Percentiles rank a stretch among this genome's conserved stretches.
Evolutionary conservation across 1,284 basidiomycete species (phyloP).

Genomic region (Lignosus rhinocerotis): DNA sequence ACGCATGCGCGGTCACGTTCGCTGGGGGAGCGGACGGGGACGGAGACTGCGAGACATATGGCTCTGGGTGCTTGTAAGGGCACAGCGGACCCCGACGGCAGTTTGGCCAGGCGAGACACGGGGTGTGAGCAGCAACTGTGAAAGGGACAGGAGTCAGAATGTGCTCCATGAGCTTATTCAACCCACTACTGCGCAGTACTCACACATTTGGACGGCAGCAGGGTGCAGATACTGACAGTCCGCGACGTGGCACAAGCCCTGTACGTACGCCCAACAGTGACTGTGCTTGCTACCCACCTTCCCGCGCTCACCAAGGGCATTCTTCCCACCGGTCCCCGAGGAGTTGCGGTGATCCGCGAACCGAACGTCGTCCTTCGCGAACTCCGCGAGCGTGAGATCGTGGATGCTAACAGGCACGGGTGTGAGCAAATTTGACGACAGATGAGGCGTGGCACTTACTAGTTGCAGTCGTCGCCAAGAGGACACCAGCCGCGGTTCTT

Average conservation of each 20-base stretch:
- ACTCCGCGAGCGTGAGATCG: slow-evolving; percentile 32
- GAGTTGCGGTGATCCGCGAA: slow-evolving; percentile 10
- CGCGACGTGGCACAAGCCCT: slow-evolving; percentile 36
- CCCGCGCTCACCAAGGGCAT: slow-evolving; percentile 9
- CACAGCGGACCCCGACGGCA: slow-evolving; percentile 32
- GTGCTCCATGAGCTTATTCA: neutral
- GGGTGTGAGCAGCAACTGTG: slow-evolving; percentile 35
- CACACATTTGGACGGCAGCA: slow-evolving; percentile 34
- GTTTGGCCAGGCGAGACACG: slow-evolving; percentile 38
- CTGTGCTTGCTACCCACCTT: slow-evolving; percentile 32
- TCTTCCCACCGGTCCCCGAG: neutral
- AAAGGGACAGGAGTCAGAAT: slow-evolving; percentile 9
- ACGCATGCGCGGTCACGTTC: neutral
- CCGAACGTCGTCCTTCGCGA: slow-evolving; percentile 28
- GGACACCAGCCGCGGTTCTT: slow-evolving; percentile 48
- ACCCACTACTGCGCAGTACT: slow-evolving; percentile 14
- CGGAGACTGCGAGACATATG: slow-evolving; percentile 27
- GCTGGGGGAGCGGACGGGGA: slow-evolving; percentile 9
- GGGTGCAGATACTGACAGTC: slow-evolving; percentile 40
- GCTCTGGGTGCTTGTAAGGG: slow-evolving; percentile 36
- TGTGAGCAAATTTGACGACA: neutral
- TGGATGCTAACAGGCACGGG: slow-evolving; percentile 38
- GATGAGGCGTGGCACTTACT: slow-evolving; percentile 36
- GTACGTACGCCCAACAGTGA: slow-evolving; percentile 45
- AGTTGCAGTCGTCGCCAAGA: slow-evolving; percentile 42